Base-by-base conservation (phyloP, 164 flowering plant genomes). In the Chimonanthus praecox region DNA sequence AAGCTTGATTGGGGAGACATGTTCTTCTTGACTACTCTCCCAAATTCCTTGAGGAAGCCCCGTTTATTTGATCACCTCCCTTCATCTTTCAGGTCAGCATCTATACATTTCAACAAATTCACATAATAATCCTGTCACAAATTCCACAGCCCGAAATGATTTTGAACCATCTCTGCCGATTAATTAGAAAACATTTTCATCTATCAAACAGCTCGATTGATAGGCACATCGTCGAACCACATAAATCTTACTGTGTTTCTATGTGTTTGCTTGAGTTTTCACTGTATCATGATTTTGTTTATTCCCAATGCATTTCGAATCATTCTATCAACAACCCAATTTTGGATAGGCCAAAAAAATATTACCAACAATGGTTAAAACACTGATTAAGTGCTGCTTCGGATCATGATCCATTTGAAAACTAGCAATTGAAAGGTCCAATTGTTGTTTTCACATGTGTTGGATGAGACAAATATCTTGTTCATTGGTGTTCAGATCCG, bases 1-100 rank as follows among this genome's bases (percentile, higher is more conserved):
- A 85, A 84, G 72, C 88, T 88, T 51, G 88, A 88, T 16, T 88
- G 89, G 92, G 82, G 75, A 3, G 90, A 87, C 80, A 76, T 85
- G 84, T 73, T 83, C 49, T 79, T 67, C 64, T 74, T 85, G 48
- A 5, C 67, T n/a, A n/a, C 81, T 9, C 75, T 64, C 6, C 88
- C 91, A 47, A 15, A 16, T 7, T 16, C 67, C 62, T 18, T 62
- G 11, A 80, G 82, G 70, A 79, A 80, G 47, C 46, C 78, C 49
- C 72, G 64, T 73, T n/a, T 83, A 16, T 85, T 83, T 81, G 84
- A 86, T 1, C 71, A 69, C 2, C 54, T 4, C 16, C 86, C 90
- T 8, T 33, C 71, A 45, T 75, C 85, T 44, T 83, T 84, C 75
- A 84, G 88, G 90, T 87, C 66, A 58, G 11, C 66, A 20, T 9